A percentile compares a stretch with the other conserved stretches of the same genome.
phyloP scores from a whole-genome alignment of 2,329 filamentous ascomycete genomes.

The Colletotrichum sidae region DNA sequence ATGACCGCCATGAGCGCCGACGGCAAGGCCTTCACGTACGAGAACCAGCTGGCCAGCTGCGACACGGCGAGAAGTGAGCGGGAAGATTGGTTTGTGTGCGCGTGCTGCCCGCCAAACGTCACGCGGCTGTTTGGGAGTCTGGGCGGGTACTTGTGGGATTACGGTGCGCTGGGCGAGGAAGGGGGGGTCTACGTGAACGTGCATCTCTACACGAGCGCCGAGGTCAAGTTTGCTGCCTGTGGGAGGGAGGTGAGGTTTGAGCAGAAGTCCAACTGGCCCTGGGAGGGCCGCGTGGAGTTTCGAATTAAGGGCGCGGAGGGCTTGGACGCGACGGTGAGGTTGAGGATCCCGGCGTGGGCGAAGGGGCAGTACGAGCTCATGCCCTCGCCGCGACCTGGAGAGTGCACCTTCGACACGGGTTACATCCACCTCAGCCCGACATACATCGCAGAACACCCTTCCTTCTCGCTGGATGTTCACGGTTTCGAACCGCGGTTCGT shows the following conservation, averaged over 20 bases:
- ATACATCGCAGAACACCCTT: constrained; percentile 52
- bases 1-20: constrained; percentile 67
- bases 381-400: constrained; percentile 46
- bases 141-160: constrained; percentile 68
- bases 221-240: constrained; percentile 52
- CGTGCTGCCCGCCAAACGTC: constrained; percentile 72
- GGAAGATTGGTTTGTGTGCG: constrained; percentile 68
- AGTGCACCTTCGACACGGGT: constrained; percentile 55
- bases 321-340: constrained; percentile 53
- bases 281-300: constrained; percentile 64
- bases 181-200: constrained; percentile 58
- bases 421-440: constrained; percentile 59
- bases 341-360: constrained; percentile 68
- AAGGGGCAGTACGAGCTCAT: constrained; percentile 45
- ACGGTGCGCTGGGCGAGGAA: constrained; percentile 40
- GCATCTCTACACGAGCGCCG: constrained; percentile 66
- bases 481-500: constrained; percentile 61
- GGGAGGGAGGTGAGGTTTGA: constrained; percentile 52
- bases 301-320: constrained; percentile 44
- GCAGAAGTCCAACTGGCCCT: constrained; percentile 68
- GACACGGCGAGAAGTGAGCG: constrained; percentile 60
- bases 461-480: constrained; percentile 57
- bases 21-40: constrained; percentile 70
- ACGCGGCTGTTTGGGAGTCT: constrained; percentile 66
- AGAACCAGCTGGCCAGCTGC: constrained; percentile 69